Evolutionary conservation across 2,329 filamentous ascomycete genomes (phyloP), one percentile per base, ranked within the genome.

Genomic region (Sordariomycetes sp.): DNA sequence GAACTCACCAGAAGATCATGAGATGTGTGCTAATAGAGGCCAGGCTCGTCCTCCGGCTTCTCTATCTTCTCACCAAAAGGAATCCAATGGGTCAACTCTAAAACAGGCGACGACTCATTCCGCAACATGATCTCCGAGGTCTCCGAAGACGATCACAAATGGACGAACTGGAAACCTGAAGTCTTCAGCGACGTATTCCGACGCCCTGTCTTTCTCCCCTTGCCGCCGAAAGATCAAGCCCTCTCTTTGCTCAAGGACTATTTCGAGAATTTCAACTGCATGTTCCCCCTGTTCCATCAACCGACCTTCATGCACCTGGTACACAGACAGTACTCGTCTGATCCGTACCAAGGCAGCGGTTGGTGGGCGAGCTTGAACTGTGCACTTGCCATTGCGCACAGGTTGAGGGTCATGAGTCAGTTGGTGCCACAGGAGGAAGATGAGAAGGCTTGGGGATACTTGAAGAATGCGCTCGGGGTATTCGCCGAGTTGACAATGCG

Each of bases 331-430:
- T 98, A 96, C 58, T 93, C 87, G 1, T 67, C 79, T 32, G 85
- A 96, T 45, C 90, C 90, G 1, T 96, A 95, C 45, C 81, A 94
- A 53, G 88, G 90, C 19, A 93, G 87, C 6, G 92, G 92, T 4
- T 98, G 92, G 92, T 98, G 92, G 90, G 92, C 92, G 5, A 94
- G 87, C 58, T 70, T 98, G 48, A 98, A 98, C 47, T 82, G 94
- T 39, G 86, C 83, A 2, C 63, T 98, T 36, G 92, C 90, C n/a
- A 93, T 95, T 45, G 83, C 90, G 5, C 86, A 95, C 53, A 76
- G 92, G 26, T 66, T 98, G 49, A 81, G 92, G 9, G 86, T 95
- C 16, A 94, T 95, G 87, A 94, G 86, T 63, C 92, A 94, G 49
- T 66, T 94, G 8, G 86, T 94, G 0, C 82, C 87, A 2, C 77